Evolutionary conservation across 139 green algal species (phyloP).

Genomic region (Auxenochlorella pyrenoidosa): DNA sequence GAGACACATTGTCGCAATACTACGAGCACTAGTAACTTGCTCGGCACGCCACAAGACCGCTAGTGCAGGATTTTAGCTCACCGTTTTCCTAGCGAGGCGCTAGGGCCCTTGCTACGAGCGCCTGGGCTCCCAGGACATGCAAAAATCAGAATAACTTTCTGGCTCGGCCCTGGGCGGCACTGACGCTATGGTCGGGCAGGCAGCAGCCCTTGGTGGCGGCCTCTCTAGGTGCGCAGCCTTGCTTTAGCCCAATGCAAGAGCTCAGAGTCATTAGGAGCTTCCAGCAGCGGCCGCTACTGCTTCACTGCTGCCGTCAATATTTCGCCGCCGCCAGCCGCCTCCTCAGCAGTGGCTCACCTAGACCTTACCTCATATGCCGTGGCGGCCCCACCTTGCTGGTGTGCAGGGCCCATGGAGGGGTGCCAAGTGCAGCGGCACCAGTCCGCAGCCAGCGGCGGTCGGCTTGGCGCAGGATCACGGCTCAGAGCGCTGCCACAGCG

Average conservation of each 20-base stretch:
- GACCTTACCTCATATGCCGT: too few species aligned
- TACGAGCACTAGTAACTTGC: too few species aligned
- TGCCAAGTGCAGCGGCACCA: background rate
- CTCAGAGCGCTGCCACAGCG: background rate
- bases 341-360: background rate
- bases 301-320: background rate
- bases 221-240: background rate
- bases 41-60: too few species aligned
- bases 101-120: too few species aligned
- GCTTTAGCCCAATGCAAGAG: background rate
- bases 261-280: background rate
- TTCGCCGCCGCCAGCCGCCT: background rate
- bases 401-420: background rate
- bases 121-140: too few species aligned
- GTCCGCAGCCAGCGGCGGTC: background rate
- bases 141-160: too few species aligned
- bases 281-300: background rate
- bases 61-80: too few species aligned
- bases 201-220: background rate
- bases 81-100: too few species aligned
- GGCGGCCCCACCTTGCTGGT: too few species aligned
- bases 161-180: too few species aligned
- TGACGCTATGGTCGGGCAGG: background rate
- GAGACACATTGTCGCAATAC: too few species aligned
- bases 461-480: background rate